phyloP scores from a whole-genome alignment of 352 stramenopile genomes.

The Phytophthora pini region DNA sequence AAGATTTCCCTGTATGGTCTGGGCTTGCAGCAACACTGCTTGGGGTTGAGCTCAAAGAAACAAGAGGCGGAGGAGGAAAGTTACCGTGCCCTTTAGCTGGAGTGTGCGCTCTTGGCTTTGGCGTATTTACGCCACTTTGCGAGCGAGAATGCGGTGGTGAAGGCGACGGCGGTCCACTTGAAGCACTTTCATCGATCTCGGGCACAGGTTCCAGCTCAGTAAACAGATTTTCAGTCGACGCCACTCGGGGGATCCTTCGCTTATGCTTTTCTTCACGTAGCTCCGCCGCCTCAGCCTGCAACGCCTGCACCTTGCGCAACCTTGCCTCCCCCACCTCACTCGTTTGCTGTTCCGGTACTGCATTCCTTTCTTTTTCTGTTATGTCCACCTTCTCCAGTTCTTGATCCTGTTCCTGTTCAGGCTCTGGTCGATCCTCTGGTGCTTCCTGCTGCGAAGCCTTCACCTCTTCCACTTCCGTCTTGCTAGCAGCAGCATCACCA shows the following conservation, averaged over 20 bases:
- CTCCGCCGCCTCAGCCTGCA: slow-evolving; percentile 17
- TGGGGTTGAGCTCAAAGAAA: slow-evolving; percentile 35
- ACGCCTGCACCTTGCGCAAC: slow-evolving; percentile 23
- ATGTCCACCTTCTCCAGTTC: background rate
- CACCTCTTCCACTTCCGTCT: slow-evolving; percentile 11
- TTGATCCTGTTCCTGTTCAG: slow-evolving; percentile 19
- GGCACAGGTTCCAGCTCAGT: slow-evolving; percentile 51
- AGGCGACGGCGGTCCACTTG: slow-evolving; percentile 31
- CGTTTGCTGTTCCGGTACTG: slow-evolving; percentile 9
- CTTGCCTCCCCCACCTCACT: slow-evolving; percentile 24
- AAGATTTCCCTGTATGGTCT: slow-evolving; percentile 23
- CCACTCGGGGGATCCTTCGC: slow-evolving; percentile 18
- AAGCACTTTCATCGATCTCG: slow-evolving; percentile 59
- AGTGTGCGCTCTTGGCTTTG: slow-evolving; percentile 18
- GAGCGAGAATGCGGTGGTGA: slow-evolving; percentile 36
- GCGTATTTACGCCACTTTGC: slow-evolving; percentile 34
- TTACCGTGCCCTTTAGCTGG: slow-evolving; percentile 14
- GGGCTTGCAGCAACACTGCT: slow-evolving; percentile 35
- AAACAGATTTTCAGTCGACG: slow-evolving; percentile 45
- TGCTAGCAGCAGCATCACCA: slow-evolving; percentile 9
- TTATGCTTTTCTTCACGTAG: slow-evolving; percentile 37
- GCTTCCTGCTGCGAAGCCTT: slow-evolving; percentile 12
- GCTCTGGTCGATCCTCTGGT: slow-evolving; percentile 30
- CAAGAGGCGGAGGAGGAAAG: slow-evolving; percentile 26
- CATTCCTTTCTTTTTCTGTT: slow-evolving; percentile 5